These are phyloP conservation scores for Thraustochytrium sp. DNA, from an alignment of 352 stramenopile species.

Conservation along the genomic window DNA sequence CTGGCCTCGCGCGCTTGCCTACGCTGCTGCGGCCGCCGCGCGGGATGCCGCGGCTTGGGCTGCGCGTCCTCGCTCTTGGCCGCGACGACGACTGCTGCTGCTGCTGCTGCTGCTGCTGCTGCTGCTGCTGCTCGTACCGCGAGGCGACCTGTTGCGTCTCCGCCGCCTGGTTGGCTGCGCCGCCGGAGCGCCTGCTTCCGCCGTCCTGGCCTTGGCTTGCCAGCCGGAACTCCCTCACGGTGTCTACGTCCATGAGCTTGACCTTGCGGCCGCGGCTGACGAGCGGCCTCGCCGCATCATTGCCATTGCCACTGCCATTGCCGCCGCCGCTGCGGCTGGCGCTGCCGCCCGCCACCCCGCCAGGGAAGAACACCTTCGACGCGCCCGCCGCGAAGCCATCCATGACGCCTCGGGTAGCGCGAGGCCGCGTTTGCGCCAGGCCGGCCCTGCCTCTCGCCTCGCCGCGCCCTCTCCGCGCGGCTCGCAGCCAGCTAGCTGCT, in stretches of 20 bases:
- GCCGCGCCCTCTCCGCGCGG: too few species aligned
- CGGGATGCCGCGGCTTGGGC: background rate
- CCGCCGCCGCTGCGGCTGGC: background rate
- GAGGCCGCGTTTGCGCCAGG: too few species aligned
- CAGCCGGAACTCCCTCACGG: conserved; percentile 53
- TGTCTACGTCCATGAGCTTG: conserved; percentile 58
- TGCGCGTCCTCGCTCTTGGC: background rate
- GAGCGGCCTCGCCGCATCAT: background rate
- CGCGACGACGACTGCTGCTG: background rate
- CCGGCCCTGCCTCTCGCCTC: too few species aligned
- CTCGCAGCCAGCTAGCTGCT: too few species aligned
- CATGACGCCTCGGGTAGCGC: too few species aligned
- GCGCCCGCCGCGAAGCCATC: background rate
- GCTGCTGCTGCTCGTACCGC: background rate
- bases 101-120: background rate
- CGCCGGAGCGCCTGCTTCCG: background rate
- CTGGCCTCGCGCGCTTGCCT: background rate
- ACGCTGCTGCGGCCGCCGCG: too few species aligned
- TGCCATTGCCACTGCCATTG: background rate
- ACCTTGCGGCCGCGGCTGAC: conserved; percentile 59
- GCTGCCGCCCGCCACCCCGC: background rate
- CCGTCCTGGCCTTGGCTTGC: background rate
- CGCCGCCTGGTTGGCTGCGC: background rate
- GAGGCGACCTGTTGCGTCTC: background rate
- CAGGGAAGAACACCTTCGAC: background rate